Evolutionary conservation across 306 rosid species (phyloP), one percentile per base, ranked within the genome.

Genomic region (Cucumis sativus): DNA sequence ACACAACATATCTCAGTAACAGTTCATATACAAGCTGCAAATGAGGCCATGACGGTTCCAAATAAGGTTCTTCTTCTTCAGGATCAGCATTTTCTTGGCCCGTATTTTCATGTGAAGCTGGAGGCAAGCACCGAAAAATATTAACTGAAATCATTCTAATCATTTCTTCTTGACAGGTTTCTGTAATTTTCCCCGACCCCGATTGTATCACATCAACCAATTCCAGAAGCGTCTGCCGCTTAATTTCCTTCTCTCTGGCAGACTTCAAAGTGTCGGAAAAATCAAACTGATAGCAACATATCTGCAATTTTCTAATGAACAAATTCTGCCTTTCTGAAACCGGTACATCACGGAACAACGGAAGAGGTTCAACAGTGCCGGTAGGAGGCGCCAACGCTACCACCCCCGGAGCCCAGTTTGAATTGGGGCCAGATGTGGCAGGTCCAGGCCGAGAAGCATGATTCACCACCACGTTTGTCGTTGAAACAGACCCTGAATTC

Each of bases 21-120:
- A 95, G 88, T 87, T 95, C 99, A 28, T 92, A 95, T 17, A 92
- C 97, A 21, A 95, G 88, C 86, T 95, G 99, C 87, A 95, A 85
- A 78, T 95, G 99, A 0, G 96, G 93, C 99, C 99, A 95, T 0
- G 92, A 70, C 0, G 99, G 99, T 20, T 95, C 97, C 86, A 92
- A 51, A 39, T 82, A 83, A 4, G 94, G 92, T 41, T 95, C 99
- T 35, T 92, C 99, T 77, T 95, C 99, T 28, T 95, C 99, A 0
- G 97, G 95, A 81, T 94, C 98, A 13, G 85, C 80, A 49, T 81
- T 65, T 62, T 90, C 99, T 51, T 90, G 93, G 2, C 97, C 97
- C 0, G 97, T 89, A 49, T 90, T 92, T 80, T 95, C 99, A 30
- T 92, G 97, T 0, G 89, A 82, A 1, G 91, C 92, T 12, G 99